Evolutionary conservation across 108 stramenopile genomes (phyloP).

Genomic region (Discostella stelligeroides): DNA sequence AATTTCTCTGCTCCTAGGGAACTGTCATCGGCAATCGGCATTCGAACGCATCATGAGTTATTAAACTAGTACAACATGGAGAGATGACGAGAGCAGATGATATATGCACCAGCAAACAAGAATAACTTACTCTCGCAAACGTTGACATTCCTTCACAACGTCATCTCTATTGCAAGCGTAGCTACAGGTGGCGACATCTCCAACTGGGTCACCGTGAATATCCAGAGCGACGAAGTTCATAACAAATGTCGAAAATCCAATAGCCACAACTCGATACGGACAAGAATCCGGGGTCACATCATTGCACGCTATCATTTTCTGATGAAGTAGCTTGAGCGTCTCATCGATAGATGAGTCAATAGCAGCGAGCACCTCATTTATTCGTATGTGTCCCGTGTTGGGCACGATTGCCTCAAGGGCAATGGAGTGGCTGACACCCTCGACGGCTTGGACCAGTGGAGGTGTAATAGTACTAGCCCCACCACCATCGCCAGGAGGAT

Average conservation of each 20-base stretch:
- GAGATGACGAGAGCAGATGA: not conserved
- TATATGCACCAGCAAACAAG: not conserved
- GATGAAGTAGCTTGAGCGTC: conserved; percentile 38
- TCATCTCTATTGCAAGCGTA: conserved; percentile 77
- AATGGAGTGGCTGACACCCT: conserved; percentile 31
- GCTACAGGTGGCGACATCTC: conserved; percentile 59
- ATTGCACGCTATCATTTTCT: not conserved
- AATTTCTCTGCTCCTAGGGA: conserved; percentile 25
- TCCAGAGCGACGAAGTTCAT: conserved; percentile 83
- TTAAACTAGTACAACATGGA: no score
- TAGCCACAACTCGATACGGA: conserved; percentile 53
- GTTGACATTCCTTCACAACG: conserved; percentile 60
- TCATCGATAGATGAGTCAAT: conserved; percentile 69
- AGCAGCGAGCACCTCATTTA: conserved; percentile 43
- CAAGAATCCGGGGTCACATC: not conserved
- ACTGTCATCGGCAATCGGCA: not conserved
- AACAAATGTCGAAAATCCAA: conserved; percentile 84
- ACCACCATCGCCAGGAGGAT: conserved; percentile 4
- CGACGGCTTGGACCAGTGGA: conserved; percentile 19
- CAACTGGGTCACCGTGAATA: conserved; percentile 46
- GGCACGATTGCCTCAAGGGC: conserved; percentile 48
- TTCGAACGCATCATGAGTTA: no score
- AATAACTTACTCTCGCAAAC: conserved; percentile 35
- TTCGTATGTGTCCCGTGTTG: conserved; percentile 57
- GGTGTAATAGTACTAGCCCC: not conserved